These are phyloP conservation scores for Tephrocybe rancida DNA, from an alignment of 768 basidiomycete genomes.

Conservation along the genomic window DNA sequence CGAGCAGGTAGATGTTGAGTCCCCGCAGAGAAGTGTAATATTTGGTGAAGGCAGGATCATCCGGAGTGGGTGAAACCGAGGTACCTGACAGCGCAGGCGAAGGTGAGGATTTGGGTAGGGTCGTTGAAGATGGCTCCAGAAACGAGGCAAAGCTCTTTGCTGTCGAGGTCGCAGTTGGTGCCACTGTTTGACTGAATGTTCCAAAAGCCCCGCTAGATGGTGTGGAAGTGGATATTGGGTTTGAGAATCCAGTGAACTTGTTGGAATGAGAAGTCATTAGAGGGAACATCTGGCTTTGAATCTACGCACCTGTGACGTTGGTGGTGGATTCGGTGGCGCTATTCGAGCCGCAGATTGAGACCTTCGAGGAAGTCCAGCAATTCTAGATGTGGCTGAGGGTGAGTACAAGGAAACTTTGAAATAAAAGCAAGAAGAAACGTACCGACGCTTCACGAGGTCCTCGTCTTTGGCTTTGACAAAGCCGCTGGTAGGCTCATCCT, in stretches of 20 bases:
- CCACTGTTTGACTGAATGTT: slow-evolving; percentile 23
- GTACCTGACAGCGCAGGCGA: slow-evolving; percentile 10
- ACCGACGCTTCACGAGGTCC: slow-evolving; percentile 8
- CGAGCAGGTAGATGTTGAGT: slow-evolving; percentile 66
- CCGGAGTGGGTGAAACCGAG: slow-evolving; percentile 22
- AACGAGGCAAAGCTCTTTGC: slow-evolving; percentile 57
- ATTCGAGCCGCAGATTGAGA: slow-evolving; percentile 3
- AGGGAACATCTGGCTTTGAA: slow-evolving; percentile 15
- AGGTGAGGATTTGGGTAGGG: too few relatives aligned
- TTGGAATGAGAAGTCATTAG: not conserved
- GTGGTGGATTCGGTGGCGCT: slow-evolving; percentile 2
- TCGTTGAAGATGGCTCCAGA: slow-evolving; percentile 25
- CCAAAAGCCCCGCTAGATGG: slow-evolving; percentile 7
- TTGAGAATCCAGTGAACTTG: slow-evolving; percentile 1
- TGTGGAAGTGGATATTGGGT: not conserved
- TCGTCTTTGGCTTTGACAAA: slow-evolving; percentile 31
- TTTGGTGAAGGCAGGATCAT: slow-evolving; percentile 41
- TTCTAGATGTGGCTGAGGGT: slow-evolving; percentile 26
- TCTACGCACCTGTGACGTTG: not conserved
- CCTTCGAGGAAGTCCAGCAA: slow-evolving; percentile 16
- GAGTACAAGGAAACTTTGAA: slow-evolving; percentile 35
- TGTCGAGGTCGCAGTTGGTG: slow-evolving; percentile 43
- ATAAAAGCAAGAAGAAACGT: not conserved
- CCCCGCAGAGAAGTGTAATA: slow-evolving; percentile 77
- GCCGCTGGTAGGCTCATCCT: slow-evolving; percentile 45